A percentile compares a stretch with the other conserved stretches of the same genome.
Evolutionary conservation across 345 rosid species (phyloP).

Genomic region (Lepidium sativum): DNA sequence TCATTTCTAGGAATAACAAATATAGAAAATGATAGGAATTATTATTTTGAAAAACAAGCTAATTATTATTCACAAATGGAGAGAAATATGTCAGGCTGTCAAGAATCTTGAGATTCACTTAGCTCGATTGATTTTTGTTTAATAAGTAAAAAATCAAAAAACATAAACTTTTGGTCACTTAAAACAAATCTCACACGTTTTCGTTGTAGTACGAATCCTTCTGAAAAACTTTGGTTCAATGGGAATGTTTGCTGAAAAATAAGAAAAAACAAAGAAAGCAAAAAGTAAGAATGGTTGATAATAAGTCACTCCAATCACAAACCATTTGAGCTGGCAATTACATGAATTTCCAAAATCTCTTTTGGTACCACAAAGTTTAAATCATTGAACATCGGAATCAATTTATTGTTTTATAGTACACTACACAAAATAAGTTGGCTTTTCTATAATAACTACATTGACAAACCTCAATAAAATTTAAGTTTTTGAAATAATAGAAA

Average conservation of each 20-base stretch:
- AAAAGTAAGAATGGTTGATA: conserved; percentile 25
- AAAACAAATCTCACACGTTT: conserved; percentile 15
- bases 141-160: no score
- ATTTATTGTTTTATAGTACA: conserved; percentile 15
- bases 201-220: conserved; percentile 8
- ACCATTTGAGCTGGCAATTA: conserved; percentile 29
- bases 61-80: not conserved
- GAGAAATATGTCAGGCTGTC: not conserved
- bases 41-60: not conserved
- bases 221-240: not conserved
- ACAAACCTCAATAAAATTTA: no score
- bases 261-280: conserved; percentile 10
- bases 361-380: conserved; percentile 27
- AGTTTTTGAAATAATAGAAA: no score
- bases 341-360: conserved; percentile 16
- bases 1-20: not conserved
- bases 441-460: no score
- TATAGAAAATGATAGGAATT: not conserved
- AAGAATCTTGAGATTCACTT: conserved; percentile 1
- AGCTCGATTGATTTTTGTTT: not conserved
- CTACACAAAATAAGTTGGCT: conserved; percentile 11
- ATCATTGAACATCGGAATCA: conserved; percentile 31
- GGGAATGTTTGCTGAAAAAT: not conserved
- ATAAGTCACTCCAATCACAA: conserved; percentile 23
- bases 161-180: no score